Evolutionary conservation across 2,329 filamentous ascomycete genomes (phyloP), one percentile per base, ranked within the genome.

Genomic region (Neoarthrinium moseri): DNA sequence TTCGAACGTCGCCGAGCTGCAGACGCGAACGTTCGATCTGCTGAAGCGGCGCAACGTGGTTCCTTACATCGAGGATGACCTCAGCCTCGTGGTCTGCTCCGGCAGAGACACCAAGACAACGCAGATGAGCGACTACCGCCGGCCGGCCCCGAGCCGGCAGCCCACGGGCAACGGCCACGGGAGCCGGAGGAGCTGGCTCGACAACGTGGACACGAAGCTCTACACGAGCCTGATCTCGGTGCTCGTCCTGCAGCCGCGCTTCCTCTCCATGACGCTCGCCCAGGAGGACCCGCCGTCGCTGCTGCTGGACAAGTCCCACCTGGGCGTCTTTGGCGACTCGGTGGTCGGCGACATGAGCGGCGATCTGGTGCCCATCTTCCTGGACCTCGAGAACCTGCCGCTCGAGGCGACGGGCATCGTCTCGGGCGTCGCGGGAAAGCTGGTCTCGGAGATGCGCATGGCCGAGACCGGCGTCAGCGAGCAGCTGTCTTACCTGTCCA

Each of bases 401-500:
- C 77, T 92, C 33, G 90, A 96, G 64, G 91, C 90, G 6, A 95
- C 91, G 0, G 92, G 92, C 18, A 96, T 99, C 47, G 90, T 99
- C 4, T 96, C 91, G 56, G 92, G 94, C 22, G 89, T 99, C 2
- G 91, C 92, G 0, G 89, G 91, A 21, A 80, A 84, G 45, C 74
- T 97, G 22, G 87, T 91, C 1, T 82, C 87, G 40, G 87, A 88
- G 36, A 84, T 89, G 65, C 68, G 74, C 45, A 70, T 70, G 55
- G 63, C 64, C 26, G 70, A 72, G 49, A 62, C 53, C 15, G 59
- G 58, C 38, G 62, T 52, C 43, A 75, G 68, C 54, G 81, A 89
- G 1, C 91, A 96, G 63, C 84, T 97, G 68, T 92, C 87, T 47
- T 97, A 96, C 64, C 72, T 97, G 51, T 94, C 87, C 50, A 97